Base-by-base conservation (phyloP, 179 eudicot genomes). In the Amaranthus tricolor region DNA sequence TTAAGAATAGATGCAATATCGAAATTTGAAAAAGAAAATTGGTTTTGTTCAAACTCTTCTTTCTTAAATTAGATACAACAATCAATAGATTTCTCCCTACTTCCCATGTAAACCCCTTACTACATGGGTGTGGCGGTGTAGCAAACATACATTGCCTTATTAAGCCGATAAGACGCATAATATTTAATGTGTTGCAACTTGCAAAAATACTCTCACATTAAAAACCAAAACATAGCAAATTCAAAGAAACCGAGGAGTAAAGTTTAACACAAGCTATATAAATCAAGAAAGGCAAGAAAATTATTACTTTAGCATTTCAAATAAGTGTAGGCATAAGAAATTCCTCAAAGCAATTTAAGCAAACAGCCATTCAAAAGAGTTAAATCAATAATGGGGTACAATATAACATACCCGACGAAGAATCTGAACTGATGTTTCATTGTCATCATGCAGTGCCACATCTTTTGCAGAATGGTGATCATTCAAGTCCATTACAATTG, bases 401-500 rank as follows among this genome's bases (percentile, higher is more conserved):
- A 7, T 6, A 65, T 5, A 49, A 51, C 78, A 70, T 89, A 94
- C 98, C 87, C 98, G 88, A 15, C 92, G 94, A 67, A 80, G 66
- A 66, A 89, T 84, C 74, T 89, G 85, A 75, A 86, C 89, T n/a
- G 88, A 88, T 56, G 87, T 61, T 84, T 90, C 94, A 53, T 72
- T 76, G 44, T 81, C 89, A 40, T 87, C 96, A 73, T 81, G 87
- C 10, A 78, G 81, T 13, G 79, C 84, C 77, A 66, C 73, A 66
- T 83, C 80, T 80, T 87, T 94, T 76, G 73, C 88, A 2, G 83
- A 76, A 53, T 82, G 85, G 66, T 80, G 82, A 60, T 78, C 89
- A 79, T 86, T 88, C 81, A 86, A 81, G 84, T 88, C 89, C 89
- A 88, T 85, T 56, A 17, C 71, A 73, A 2, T 1, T 31, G 40